Evolutionary conservation across 371 early-diverging fungal species (phyloP).

Genomic region (Conidiobolus incongruus): DNA sequence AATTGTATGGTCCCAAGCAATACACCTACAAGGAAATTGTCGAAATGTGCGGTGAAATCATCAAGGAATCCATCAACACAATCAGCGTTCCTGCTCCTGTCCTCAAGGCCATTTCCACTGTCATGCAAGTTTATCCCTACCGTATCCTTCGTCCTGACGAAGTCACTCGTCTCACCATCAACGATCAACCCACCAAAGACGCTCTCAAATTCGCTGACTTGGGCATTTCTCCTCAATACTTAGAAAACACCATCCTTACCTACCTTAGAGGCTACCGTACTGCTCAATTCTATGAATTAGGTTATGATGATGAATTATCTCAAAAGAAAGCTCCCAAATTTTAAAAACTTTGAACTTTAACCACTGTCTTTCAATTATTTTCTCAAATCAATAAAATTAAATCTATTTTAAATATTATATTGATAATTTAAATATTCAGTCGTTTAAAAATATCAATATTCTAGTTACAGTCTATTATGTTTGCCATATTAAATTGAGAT

Average conservation of each 20-base stretch:
- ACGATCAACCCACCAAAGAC: not conserved
- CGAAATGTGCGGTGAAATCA: conserved; percentile 48
- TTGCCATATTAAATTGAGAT: no score
- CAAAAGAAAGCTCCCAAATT: no score
- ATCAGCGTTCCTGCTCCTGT: conserved; percentile 39
- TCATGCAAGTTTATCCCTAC: conserved; percentile 20
- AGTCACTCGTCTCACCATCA: conserved; percentile 12
- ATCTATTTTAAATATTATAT: no score
- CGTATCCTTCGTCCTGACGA: conserved; percentile 45
- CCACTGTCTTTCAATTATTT: no score
- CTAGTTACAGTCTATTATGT: no score
- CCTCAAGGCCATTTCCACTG: conserved; percentile 21
- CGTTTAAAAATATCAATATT: no score
- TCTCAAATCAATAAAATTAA: no score
- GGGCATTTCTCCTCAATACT: not conserved
- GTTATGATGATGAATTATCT: conserved; percentile 3
- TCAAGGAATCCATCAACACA: conserved; percentile 34
- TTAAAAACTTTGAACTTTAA: no score
- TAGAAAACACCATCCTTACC: conserved; percentile 1
- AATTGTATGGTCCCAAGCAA: conserved; percentile 70
- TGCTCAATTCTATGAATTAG: conserved; percentile 2
- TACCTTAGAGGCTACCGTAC: not conserved
- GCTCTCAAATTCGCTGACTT: conserved; percentile 2
- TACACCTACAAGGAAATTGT: conserved; percentile 45
- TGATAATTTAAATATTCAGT: no score